Percentiles rank a stretch among this genome's conserved stretches.
phyloP scores from a whole-genome alignment of 306 rosid species.

The Quercus suber region DNA sequence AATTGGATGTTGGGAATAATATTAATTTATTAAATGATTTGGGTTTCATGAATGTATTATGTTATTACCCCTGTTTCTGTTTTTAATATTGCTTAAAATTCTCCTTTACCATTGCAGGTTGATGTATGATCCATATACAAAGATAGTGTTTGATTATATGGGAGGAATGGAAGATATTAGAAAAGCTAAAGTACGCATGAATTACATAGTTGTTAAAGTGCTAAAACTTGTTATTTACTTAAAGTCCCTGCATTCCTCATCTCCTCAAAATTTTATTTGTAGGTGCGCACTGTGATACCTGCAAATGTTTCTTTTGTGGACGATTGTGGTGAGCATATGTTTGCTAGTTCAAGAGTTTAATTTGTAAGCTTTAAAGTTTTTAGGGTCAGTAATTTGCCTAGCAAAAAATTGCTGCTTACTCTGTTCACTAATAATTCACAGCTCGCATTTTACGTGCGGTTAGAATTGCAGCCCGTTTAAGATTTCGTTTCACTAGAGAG shows the following conservation, averaged over 20 bases:
- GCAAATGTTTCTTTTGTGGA: constrained; percentile 71
- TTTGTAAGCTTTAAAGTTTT: constrained; percentile 15
- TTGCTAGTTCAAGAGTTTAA: background rate
- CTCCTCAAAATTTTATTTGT: constrained; percentile 34
- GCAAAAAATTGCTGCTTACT: background rate
- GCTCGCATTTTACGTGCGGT: constrained; percentile 90
- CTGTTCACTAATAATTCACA: constrained; percentile 23
- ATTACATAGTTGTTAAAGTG: constrained; percentile 19
- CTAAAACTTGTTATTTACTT: background rate
- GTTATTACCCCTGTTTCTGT: background rate
- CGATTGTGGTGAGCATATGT: constrained; percentile 71
- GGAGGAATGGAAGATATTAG: constrained; percentile 81
- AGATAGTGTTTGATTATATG: constrained; percentile 67
- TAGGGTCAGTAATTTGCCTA: background rate
- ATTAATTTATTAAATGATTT: background rate
- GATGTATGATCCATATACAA: constrained; percentile 76
- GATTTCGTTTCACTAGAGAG: constrained; percentile 69
- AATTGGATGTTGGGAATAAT: background rate
- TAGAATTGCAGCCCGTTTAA: constrained; percentile 86
- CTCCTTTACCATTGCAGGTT: constrained; percentile 49
- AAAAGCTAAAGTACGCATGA: constrained; percentile 61
- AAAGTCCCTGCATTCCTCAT: constrained; percentile 17
- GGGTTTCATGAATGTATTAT: background rate
- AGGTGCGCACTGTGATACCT: constrained; percentile 77
- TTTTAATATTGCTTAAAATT: background rate